These are phyloP conservation scores for Eucalyptus sp. DNA, from an alignment of 345 rosid genomes.

Conservation along the genomic window DNA sequence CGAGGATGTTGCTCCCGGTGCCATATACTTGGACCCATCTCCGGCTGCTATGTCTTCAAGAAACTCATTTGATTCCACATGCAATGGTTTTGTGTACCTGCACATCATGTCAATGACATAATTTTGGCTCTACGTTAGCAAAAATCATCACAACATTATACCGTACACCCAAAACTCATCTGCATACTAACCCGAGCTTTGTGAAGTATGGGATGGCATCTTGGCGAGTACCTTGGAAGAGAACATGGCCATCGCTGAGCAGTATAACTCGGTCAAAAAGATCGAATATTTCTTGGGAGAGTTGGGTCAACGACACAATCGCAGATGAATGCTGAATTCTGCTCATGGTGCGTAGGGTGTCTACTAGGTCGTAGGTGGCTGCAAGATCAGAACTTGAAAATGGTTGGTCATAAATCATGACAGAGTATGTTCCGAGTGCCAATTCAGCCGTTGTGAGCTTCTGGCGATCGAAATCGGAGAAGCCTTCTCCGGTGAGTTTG, in stretches of 20 bases:
- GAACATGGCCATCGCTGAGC: constrained; percentile 1
- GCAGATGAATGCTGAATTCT: constrained; percentile 23
- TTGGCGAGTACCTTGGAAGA: constrained; percentile 18
- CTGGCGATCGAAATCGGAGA: constrained; percentile 12
- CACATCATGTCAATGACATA: background rate
- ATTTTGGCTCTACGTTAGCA: background rate
- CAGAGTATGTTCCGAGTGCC: constrained; percentile 11
- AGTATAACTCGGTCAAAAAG: constrained; percentile 14
- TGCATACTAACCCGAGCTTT: constrained; percentile 8
- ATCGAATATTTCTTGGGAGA: constrained; percentile 13
- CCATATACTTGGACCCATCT: constrained; percentile 6
- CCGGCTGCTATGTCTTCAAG: constrained; percentile 14
- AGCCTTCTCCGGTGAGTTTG: constrained; percentile 11
- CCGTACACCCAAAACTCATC: background rate
- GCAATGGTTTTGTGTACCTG: constrained; percentile 16
- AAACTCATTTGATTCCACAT: constrained; percentile 12
- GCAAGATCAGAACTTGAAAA: constrained; percentile 10
- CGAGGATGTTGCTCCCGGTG: constrained; percentile 4
- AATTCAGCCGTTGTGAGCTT: constrained; percentile 19
- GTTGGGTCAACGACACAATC: constrained; percentile 5
- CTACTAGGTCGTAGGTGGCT: constrained; percentile 11
- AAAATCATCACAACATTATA: background rate
- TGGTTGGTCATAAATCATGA: constrained; percentile 22
- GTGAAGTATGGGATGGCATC: constrained; percentile 17
- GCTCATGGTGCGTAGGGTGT: constrained; percentile 14